Conservation (phyloP, 345 rosid genomes). For the Eucalyptus curtisii region DNA sequence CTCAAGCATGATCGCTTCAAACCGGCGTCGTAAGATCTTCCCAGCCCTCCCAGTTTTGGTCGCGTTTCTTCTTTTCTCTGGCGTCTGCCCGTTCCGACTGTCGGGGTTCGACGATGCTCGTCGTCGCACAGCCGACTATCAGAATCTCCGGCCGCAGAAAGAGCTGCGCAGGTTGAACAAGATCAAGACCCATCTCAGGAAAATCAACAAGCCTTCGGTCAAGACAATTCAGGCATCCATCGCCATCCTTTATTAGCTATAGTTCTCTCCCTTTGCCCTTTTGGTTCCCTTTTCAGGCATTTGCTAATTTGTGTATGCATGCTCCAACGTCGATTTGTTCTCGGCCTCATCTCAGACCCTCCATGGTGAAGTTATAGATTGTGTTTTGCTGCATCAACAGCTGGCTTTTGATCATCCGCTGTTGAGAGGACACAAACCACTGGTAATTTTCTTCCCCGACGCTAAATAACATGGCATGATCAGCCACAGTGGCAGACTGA, state of each 20-base stretch:
- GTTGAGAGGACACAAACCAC: slow-evolving; percentile 52
- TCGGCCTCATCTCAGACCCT: slow-evolving; percentile 46
- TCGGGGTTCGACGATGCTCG: not conserved
- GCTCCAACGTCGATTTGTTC: not conserved
- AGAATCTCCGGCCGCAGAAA: slow-evolving; percentile 49
- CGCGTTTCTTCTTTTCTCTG: not conserved
- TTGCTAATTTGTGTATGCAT: not conserved
- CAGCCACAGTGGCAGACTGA: not conserved
- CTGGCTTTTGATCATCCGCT: slow-evolving; percentile 90
- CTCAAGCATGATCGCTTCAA: not conserved
- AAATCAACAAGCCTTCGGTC: slow-evolving; percentile 78
- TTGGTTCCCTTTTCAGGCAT: not conserved
- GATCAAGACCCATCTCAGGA: slow-evolving; percentile 52
- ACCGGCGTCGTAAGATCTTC: not conserved
- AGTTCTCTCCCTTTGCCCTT: not conserved
- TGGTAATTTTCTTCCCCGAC: slow-evolving; percentile 24
- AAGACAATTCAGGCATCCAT: slow-evolving; percentile 67
- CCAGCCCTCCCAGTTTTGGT: not conserved
- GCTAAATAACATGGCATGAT: not conserved
- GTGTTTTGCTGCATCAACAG: slow-evolving; percentile 67
- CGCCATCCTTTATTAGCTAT: not conserved
- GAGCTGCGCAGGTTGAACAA: slow-evolving; percentile 39
- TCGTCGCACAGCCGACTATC: slow-evolving; percentile 10
- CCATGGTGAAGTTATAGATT: slow-evolving; percentile 81
- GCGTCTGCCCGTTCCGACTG: not conserved